phyloP scores from a whole-genome alignment of 768 basidiomycete genomes.

The Vararia minispora region DNA sequence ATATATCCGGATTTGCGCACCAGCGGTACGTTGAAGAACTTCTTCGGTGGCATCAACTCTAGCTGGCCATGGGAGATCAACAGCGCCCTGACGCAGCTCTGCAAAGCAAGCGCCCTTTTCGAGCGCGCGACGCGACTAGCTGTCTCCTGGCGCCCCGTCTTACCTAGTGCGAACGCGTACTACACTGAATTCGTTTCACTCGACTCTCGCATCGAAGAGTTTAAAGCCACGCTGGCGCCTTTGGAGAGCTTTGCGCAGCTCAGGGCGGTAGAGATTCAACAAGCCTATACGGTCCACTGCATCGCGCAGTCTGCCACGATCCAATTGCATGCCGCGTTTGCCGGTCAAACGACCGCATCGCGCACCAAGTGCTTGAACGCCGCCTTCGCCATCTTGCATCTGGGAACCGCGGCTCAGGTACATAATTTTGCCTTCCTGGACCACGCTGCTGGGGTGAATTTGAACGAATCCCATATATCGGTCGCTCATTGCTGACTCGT shows the following conservation, averaged over 20 bases:
- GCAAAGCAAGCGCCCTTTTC: constrained; percentile 47
- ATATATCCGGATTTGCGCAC: constrained; percentile 34
- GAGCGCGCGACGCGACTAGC: constrained; percentile 46
- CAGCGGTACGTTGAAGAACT: constrained; percentile 37
- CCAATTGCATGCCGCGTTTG: constrained; percentile 19
- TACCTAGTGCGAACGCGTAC: constrained; percentile 11
- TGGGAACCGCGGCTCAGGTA: background rate
- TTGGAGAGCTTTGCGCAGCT: constrained; percentile 11
- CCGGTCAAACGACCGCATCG: constrained; percentile 10
- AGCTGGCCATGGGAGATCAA: constrained; percentile 23
- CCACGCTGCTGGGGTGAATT: constrained; percentile 7
- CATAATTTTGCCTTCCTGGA: constrained; percentile 3
- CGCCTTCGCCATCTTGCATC: constrained; percentile 8
- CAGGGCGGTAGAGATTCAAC: constrained; percentile 11
- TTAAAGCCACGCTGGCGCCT: constrained; percentile 15
- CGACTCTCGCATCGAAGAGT: constrained; percentile 21
- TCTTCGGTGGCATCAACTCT: constrained; percentile 27
- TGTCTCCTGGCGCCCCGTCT: constrained; percentile 22
- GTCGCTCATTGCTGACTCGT: background rate
- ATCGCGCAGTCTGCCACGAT: constrained; percentile 19
- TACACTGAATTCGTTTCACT: constrained; percentile 17
- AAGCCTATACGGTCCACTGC: constrained; percentile 17
- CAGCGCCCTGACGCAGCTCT: constrained; percentile 30
- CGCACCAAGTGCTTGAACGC: constrained; percentile 12
- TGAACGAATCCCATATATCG: background rate